A percentile compares a stretch with the other conserved stretches of the same genome.
Conservation (phyloP, 1,284 basidiomycete genomes). For the Ceratobasidium sp. region DNA sequence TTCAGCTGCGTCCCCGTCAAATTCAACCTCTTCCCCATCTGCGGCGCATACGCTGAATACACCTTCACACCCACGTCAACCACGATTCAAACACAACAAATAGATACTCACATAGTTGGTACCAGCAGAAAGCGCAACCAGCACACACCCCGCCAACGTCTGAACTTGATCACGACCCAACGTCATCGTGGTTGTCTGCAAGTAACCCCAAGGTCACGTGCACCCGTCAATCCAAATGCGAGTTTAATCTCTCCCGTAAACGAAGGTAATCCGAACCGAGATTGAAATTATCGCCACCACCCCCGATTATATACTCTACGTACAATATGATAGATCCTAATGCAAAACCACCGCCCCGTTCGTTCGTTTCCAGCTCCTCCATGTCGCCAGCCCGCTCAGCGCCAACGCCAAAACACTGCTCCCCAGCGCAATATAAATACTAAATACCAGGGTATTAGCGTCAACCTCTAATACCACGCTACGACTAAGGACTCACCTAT, state of each 20-base stretch:
- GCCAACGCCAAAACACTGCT: slow-evolving; percentile 23
- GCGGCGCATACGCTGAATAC: slow-evolving; percentile 41
- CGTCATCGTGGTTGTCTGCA: too few species aligned
- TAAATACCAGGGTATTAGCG: too few species aligned
- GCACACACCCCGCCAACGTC: slow-evolving; percentile 41
- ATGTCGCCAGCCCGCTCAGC: slow-evolving; percentile 29
- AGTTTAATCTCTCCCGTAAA: too few species aligned
- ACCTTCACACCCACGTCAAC: neutral
- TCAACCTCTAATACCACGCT: too few species aligned
- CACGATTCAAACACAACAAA: neutral
- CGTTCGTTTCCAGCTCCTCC: slow-evolving; percentile 38
- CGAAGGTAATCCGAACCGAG: too few species aligned
- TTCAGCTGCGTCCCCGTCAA: slow-evolving; percentile 82
- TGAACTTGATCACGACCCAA: slow-evolving; percentile 9
- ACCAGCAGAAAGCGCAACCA: slow-evolving; percentile 45
- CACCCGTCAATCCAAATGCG: too few species aligned
- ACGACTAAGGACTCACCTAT: slow-evolving; percentile 37
- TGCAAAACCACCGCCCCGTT: neutral
- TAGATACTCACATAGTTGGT: slow-evolving; percentile 47
- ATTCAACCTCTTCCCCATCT: slow-evolving; percentile 35
- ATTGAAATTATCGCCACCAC: too few species aligned
- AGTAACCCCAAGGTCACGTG: too few species aligned
- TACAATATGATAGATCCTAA: too few species aligned
- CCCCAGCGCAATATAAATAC: slow-evolving; percentile 34
- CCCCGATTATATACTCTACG: too few species aligned